Evolutionary conservation across 108 stramenopile species (phyloP).

Genomic region (Parmales sp.): DNA sequence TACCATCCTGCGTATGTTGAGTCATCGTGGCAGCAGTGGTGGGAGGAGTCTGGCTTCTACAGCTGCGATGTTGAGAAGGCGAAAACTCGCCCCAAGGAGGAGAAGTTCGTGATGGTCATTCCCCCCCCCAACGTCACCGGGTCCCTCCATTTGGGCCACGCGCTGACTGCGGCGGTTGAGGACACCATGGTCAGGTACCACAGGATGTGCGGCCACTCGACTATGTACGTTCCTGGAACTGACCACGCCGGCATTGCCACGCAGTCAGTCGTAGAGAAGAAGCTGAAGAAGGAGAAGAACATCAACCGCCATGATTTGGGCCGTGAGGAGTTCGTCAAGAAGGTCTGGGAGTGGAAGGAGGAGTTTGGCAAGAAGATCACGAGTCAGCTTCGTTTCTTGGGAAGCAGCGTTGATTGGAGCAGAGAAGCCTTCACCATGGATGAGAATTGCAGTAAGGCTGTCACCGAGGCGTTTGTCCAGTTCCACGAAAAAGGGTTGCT

Average conservation of each 20-base stretch:
- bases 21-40: constrained; percentile 98
- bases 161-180: constrained; percentile 92
- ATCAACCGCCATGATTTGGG: constrained; percentile 93
- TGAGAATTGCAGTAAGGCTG: constrained; percentile 79
- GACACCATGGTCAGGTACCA: constrained; percentile 96
- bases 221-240: constrained; percentile 95
- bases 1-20: constrained; percentile 93
- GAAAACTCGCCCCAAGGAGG: constrained; percentile 47
- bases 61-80: constrained; percentile 63
- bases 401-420: constrained; percentile 86
- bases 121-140: constrained; percentile 99
- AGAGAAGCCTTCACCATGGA: constrained; percentile 99
- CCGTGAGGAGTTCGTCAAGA: constrained; percentile 82
- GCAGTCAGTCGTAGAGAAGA: constrained; percentile 97
- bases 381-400: constrained; percentile 77
- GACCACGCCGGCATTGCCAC: constrained; percentile 99
- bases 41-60: constrained; percentile 88
- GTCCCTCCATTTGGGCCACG: constrained; percentile 95
- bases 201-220: constrained; percentile 94
- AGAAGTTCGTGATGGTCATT: constrained; percentile 97
- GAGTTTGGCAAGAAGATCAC: constrained; percentile 86
- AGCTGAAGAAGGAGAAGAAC: constrained; percentile 82
- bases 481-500: constrained; percentile 92
- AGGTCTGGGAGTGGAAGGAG: constrained; percentile 98
- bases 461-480: constrained; percentile 78